Evolutionary conservation across 176 grass and related monocot genomes (phyloP).

Genomic region (Chrysopogon serrulatus): DNA sequence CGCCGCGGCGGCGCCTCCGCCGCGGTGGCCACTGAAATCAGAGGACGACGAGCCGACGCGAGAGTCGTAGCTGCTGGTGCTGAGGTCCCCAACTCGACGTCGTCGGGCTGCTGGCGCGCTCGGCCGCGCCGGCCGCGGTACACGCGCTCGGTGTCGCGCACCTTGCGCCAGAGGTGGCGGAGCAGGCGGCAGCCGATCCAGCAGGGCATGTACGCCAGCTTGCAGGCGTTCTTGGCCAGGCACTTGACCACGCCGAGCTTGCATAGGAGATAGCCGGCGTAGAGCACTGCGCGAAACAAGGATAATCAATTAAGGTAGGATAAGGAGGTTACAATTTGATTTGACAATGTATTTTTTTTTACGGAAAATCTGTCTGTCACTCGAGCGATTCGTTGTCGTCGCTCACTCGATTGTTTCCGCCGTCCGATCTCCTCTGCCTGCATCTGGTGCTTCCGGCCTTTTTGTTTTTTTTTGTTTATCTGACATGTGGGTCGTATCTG

Average conservation of each 20-base stretch:
- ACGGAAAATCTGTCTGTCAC: too few species aligned
- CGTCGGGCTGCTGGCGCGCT: background rate
- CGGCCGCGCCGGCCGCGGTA: background rate
- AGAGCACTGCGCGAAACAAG: background rate
- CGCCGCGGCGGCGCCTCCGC: background rate
- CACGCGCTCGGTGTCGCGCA: slow-evolving; percentile 35
- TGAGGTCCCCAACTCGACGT: background rate
- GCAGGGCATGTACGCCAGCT: slow-evolving; percentile 20
- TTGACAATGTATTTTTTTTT: background rate
- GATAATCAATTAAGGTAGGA: background rate
- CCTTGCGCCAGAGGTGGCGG: slow-evolving; percentile 22
- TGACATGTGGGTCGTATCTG: too few species aligned
- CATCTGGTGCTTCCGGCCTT: too few species aligned
- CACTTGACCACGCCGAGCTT: slow-evolving; percentile 37
- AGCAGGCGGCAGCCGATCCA: background rate
- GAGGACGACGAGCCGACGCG: too few species aligned
- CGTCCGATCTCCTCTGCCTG: too few species aligned
- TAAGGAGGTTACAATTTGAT: background rate
- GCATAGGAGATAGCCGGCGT: slow-evolving; percentile 26
- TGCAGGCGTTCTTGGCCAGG: slow-evolving; percentile 33
- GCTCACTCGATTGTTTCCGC: too few species aligned
- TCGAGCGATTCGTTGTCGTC: too few species aligned
- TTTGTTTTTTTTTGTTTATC: too few species aligned
- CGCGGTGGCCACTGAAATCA: background rate
- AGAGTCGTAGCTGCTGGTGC: background rate